Evolutionary conservation across 1,284 basidiomycete species (phyloP).

Genomic region (Taiwanofungus camphoratus): DNA sequence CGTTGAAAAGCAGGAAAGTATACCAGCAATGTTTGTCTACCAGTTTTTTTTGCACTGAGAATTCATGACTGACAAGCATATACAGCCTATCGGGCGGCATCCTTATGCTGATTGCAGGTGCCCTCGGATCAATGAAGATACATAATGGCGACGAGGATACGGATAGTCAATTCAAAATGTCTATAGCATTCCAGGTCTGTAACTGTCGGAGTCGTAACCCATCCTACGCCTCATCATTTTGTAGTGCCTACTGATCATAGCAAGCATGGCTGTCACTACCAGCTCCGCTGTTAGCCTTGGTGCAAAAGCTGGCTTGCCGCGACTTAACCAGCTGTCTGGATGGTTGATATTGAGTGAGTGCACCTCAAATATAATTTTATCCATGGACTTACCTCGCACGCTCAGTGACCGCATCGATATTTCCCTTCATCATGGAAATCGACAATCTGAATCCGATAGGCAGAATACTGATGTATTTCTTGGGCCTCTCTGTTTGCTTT

Average conservation of each 20-base stretch:
- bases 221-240: neutral
- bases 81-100: constrained; percentile 20
- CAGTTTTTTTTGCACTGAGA: no score
- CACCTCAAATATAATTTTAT: neutral
- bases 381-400: neutral
- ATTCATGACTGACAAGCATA: no score
- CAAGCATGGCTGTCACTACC: constrained; percentile 47
- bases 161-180: constrained; percentile 8
- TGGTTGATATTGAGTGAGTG: constrained; percentile 65
- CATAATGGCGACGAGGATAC: no score
- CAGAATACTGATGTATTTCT: constrained; percentile 55
- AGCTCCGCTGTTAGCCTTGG: constrained; percentile 58
- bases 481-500: constrained; percentile 75
- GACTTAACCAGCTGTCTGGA: constrained; percentile 53
- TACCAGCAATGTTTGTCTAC: constrained; percentile 50
- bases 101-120: constrained; percentile 20
- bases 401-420: constrained; percentile 40
- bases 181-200: constrained; percentile 3
- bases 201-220: neutral
- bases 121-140: constrained; percentile 9
- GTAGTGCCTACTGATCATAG: constrained; percentile 37
- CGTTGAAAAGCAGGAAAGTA: constrained; percentile 71
- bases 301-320: constrained; percentile 64
- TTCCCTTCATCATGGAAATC: constrained; percentile 41
- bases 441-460: constrained; percentile 36